phyloP scores from a whole-genome alignment of 345 rosid species.

The Aquilaria yunnanensis region DNA sequence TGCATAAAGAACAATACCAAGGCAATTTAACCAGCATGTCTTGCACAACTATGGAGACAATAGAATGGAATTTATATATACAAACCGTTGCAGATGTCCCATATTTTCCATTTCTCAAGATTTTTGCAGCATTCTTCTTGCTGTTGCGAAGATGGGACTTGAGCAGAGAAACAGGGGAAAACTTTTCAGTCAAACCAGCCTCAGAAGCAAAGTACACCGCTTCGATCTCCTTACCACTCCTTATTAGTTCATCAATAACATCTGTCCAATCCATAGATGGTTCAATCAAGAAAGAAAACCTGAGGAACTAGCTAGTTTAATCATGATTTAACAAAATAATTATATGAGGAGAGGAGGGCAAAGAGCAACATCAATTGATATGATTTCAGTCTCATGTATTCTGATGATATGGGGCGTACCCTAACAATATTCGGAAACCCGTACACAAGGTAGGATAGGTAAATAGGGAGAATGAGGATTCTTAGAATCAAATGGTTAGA shows the following conservation, averaged over 20 bases:
- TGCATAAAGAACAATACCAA: neutral
- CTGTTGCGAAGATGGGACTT: conserved; percentile 36
- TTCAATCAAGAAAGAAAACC: conserved; percentile 3
- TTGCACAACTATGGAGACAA: neutral
- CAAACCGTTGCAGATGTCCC: conserved; percentile 29
- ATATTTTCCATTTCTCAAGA: conserved; percentile 32
- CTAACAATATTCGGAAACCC: too few relatives aligned
- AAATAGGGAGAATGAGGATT: too few relatives aligned
- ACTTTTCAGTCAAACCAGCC: conserved; percentile 40
- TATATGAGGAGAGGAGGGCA: too few relatives aligned
- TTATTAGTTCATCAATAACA: conserved; percentile 42
- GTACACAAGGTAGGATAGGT: too few relatives aligned
- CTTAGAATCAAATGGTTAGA: too few relatives aligned
- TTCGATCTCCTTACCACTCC: conserved; percentile 49
- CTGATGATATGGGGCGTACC: too few relatives aligned
- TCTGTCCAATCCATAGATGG: conserved; percentile 21
- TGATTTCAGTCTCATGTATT: too few relatives aligned
- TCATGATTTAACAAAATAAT: too few relatives aligned
- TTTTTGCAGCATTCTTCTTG: conserved; percentile 31
- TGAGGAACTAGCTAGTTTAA: too few relatives aligned
- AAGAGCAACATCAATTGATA: too few relatives aligned
- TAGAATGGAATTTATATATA: neutral
- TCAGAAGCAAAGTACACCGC: conserved; percentile 55
- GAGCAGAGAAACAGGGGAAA: conserved; percentile 39
- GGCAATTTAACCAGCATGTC: neutral